A percentile compares a stretch with the other conserved stretches of the same genome.
Evolutionary conservation across 805 yeast species (phyloP).

Genomic region (Monosporozyma aerobia): DNA sequence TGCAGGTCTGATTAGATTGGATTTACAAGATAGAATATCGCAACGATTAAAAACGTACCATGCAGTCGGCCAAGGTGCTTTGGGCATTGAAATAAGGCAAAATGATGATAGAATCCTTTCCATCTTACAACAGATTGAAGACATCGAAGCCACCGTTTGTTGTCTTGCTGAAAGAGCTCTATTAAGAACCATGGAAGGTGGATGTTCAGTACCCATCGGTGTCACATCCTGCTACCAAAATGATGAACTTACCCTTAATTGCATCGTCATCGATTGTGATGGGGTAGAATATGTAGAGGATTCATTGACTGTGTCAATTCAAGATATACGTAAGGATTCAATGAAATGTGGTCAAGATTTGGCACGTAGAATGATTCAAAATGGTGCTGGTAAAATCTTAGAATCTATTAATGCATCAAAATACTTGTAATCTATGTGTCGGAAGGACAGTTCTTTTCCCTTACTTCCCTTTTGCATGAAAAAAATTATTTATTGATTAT

Average conservation of each 20-base stretch:
- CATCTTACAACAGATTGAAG: slow-evolving; percentile 56
- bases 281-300: slow-evolving; percentile 65
- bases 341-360: slow-evolving; percentile 58
- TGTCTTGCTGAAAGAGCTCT: slow-evolving; percentile 84
- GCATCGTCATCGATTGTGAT: slow-evolving; percentile 76
- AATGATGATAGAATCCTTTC: slow-evolving; percentile 50
- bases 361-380: slow-evolving; percentile 54
- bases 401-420: slow-evolving; percentile 54
- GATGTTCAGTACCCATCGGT: slow-evolving; percentile 97
- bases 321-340: slow-evolving; percentile 51
- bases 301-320: slow-evolving; percentile 16
- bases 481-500: background rate
- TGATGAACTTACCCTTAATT: slow-evolving; percentile 47
- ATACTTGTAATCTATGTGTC: background rate
- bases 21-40: slow-evolving; percentile 68
- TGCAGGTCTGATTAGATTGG: slow-evolving; percentile 78
- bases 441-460: slow-evolving; percentile 7
- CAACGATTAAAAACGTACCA: slow-evolving; percentile 60
- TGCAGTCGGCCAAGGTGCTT: slow-evolving; percentile 98
- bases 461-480: slow-evolving; percentile 9
- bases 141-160: slow-evolving; percentile 55
- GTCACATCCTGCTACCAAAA: slow-evolving; percentile 53
- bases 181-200: slow-evolving; percentile 87
- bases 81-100: slow-evolving; percentile 81
- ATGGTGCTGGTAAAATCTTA: slow-evolving; percentile 78